Evolutionary conservation across 116 monocot genomes (phyloP), one percentile per base, ranked within the genome.

Genomic region (Cymodocea nodosa): DNA sequence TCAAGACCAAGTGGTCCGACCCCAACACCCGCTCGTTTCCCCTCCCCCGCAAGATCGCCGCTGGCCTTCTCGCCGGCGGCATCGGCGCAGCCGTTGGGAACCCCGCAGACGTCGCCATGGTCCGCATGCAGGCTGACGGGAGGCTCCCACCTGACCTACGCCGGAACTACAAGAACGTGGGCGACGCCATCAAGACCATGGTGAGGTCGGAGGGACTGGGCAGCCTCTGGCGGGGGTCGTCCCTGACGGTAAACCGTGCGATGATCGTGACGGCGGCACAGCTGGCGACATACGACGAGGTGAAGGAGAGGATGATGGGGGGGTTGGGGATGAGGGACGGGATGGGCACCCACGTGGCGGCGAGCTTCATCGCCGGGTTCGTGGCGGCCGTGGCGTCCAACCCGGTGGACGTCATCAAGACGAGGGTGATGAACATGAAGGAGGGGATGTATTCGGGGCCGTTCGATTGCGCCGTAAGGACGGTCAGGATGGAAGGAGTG

Each of bases 31-130:
- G 44, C 34, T 12, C 70, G 24, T 78, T 94, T 37, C 86, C 93
- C 0, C 62, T 93, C 52, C 79, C 77, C 53, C 73, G 68, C 51
- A 94, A 94, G 77, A 76, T 94, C 64, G 56, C 78, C 24, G 89
- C 94, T 16, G 94, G 94, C 0, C 78, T 94, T 18, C 39, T 89
- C 51, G 81, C 93, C 11, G 89, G 67, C 25, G 94, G 73, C 2
- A 66, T 89, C 56, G 94, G 94, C 35, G 94, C 89, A 2, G 86
- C 86, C 17, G 84, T 89, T 23, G 89, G 94, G 0, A 94, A 94
- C 56, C 94, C 94, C 0, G 91, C 95, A 16, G 95, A 97, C 63
- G 81, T 97, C 5, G 95, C 95, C 67, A 97, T 97, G 95, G 95
- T 97, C 30, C 75, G 95, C 57, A 82, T 82, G 82, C 82, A 82